Percentiles rank a stretch among this genome's conserved stretches.
phyloP scores from a whole-genome alignment of 805 yeast species.

The Scheffersomyces amazonensis region DNA sequence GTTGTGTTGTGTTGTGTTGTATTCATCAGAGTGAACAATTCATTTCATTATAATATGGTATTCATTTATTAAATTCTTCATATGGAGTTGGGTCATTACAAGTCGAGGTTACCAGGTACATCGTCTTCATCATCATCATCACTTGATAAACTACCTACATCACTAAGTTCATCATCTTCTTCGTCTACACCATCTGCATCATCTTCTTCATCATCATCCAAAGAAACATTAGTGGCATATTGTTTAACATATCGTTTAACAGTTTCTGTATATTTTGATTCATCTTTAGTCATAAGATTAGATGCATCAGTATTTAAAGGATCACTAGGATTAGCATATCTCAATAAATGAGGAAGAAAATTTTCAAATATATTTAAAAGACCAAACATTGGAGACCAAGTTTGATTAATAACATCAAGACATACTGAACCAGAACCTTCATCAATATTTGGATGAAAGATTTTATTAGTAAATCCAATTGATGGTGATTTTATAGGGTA shows the following conservation, averaged over 20 bases:
- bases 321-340: conserved; percentile 92
- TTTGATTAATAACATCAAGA: conserved; percentile 92
- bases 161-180: conserved; percentile 43
- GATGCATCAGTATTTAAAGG: conserved; percentile 93
- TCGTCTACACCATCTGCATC: conserved; percentile 15
- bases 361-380: conserved; percentile 86
- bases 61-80: too few relatives aligned
- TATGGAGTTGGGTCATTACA: too few relatives aligned
- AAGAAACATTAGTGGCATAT: conserved; percentile 44
- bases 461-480: conserved; percentile 87
- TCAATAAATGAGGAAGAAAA: conserved; percentile 85
- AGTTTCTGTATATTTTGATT: conserved; percentile 58
- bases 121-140: conserved; percentile 43
- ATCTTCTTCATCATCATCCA: conserved; percentile 29
- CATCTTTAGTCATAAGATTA: conserved; percentile 68
- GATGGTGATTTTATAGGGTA: conserved; percentile 96
- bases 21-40: too few relatives aligned
- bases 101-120: conserved; percentile 33
- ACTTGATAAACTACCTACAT: conserved; percentile 48
- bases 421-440: conserved; percentile 90
- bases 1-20: too few relatives aligned
- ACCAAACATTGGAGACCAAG: conserved; percentile 98
- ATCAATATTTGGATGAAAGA: conserved; percentile 94
- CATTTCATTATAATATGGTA: too few relatives aligned
- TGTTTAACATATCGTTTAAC: conserved; percentile 72